Evolutionary conservation across 1,284 basidiomycete genomes (phyloP).

Genomic region (Salmacisia buchloeana): DNA sequence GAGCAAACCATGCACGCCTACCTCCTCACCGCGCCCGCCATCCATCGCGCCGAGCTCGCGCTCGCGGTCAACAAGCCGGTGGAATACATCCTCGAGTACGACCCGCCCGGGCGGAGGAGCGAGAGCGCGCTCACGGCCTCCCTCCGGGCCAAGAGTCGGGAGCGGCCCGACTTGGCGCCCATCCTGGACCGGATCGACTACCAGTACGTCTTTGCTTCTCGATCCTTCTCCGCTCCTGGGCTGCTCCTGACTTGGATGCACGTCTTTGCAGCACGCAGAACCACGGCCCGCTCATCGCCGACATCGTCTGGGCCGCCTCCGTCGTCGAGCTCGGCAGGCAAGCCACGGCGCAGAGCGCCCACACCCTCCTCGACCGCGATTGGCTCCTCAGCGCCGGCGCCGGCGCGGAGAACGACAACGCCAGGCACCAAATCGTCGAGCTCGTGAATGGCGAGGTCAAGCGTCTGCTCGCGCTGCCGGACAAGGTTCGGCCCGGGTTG

Average conservation of each 20-base stretch:
- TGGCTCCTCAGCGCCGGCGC: too few species aligned
- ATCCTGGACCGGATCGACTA: constrained; percentile 26
- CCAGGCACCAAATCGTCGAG: not conserved
- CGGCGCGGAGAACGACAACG: not conserved
- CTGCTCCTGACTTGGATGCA: not conserved
- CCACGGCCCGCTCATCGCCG: constrained; percentile 26
- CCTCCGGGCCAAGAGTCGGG: not conserved
- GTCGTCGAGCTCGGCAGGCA: not conserved
- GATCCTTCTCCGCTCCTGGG: too few species aligned
- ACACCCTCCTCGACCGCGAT: not conserved
- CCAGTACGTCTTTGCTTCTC: not conserved
- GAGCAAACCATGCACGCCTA: constrained; percentile 25
- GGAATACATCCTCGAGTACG: constrained; percentile 32
- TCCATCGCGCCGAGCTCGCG: constrained; percentile 17
- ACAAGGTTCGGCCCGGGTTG: constrained; percentile 10
- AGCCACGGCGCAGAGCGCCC: not conserved
- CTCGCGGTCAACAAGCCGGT: constrained; percentile 22
- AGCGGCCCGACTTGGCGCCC: constrained; percentile 16
- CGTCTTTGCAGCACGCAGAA: constrained; percentile 13
- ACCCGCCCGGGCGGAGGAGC: not conserved
- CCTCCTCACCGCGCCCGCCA: constrained; percentile 25
- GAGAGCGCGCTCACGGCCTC: not conserved
- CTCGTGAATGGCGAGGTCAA: constrained; percentile 12
- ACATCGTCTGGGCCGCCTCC: constrained; percentile 30
- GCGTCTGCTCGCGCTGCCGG: constrained; percentile 14